Base-by-base conservation (phyloP, 75 land plant species). In the Cupressus sempervirens region DNA sequence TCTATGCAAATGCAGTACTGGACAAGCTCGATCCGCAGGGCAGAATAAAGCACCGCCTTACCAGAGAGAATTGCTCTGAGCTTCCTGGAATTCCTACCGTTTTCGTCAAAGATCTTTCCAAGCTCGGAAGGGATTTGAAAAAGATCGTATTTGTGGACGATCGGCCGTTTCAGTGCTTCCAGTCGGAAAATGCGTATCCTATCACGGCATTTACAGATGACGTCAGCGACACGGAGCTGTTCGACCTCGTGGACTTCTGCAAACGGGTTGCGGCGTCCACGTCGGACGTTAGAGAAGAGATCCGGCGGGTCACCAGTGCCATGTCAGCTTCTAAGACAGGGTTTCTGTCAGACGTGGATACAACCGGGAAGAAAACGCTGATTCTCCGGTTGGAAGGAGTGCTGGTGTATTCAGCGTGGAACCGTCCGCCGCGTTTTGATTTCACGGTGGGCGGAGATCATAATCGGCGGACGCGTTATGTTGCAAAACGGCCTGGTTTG, bases 101-200 rank as follows among this genome's bases (percentile, higher is more conserved):
- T 38, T 48, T 48, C 9, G 52, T 48, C 12, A 48, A 48, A 48
- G 87, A 87, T 58, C 75, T 87, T n/a, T 79, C 88, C 29, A 35
- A n/a, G 4, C 86, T 85, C 0, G 87, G 65, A 23, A 58, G 65
- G 65, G 65, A 58, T 6, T 23, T 58, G 26, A 4, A 23, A 6
- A 58, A 58, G 65, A 5, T 58, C 65, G 23, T 58, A 18, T 58
- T 18, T 20, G 65, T 58, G 7, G 65, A 58, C 26, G 65, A 48
- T 11, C 9, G 52, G 52, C 52, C 52, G 1, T 4, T 76, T 14
- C 38, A 84, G 56, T 35, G 34, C 18, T 36, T 36, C 13, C 88
- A 89, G 83, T 88, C 88, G 7, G 40, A 83, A 16, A 89, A 87
- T 41, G 86, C 83, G 16, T 80, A 87, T 15, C 89, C 84, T 6